A percentile compares a stretch with the other conserved stretches of the same genome.
Evolutionary conservation across 2,329 filamentous ascomycete species (phyloP).

Genomic region (Aspergillus spinulosporus): DNA sequence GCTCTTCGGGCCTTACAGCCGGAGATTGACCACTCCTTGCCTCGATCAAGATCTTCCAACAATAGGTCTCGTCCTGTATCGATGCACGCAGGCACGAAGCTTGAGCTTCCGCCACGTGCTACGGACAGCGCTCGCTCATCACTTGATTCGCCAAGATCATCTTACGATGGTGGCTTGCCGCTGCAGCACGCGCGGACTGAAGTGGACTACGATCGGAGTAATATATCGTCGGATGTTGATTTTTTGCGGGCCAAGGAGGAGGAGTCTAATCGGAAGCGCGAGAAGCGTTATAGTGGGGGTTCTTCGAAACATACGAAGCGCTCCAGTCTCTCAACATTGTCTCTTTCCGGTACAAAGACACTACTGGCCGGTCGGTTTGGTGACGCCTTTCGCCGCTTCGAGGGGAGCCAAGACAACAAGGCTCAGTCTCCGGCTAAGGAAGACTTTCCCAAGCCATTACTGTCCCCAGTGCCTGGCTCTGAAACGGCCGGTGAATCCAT

Average conservation of each 20-base stretch:
- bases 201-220: slow-evolving; percentile 46
- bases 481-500: slow-evolving; percentile 69
- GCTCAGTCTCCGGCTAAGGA: slow-evolving; percentile 44
- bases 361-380: slow-evolving; percentile 87
- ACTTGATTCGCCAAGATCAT: slow-evolving; percentile 34
- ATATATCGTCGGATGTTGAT: slow-evolving; percentile 77
- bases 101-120: slow-evolving; percentile 75
- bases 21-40: slow-evolving; percentile 61
- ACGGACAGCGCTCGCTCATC: slow-evolving; percentile 60
- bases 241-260: slow-evolving; percentile 76
- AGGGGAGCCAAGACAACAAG: slow-evolving; percentile 52
- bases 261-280: slow-evolving; percentile 58
- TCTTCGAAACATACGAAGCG: slow-evolving; percentile 67
- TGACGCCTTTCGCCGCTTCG: slow-evolving; percentile 90
- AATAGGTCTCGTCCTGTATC: slow-evolving; percentile 73
- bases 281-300: slow-evolving; percentile 58
- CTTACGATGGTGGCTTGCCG: slow-evolving; percentile 38
- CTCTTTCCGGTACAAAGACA: slow-evolving; percentile 72
- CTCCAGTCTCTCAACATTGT: slow-evolving; percentile 67
- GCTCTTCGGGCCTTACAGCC: slow-evolving; percentile 63
- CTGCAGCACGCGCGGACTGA: slow-evolving; percentile 39
- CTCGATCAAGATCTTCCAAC: slow-evolving; percentile 64
- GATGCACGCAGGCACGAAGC: slow-evolving; percentile 76
- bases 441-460: slow-evolving; percentile 51
- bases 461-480: slow-evolving; percentile 62